These are phyloP conservation scores for Jimgerdemannia lactiflua DNA, from an alignment of 192 early-diverging fungal species.

Conservation along the genomic window DNA sequence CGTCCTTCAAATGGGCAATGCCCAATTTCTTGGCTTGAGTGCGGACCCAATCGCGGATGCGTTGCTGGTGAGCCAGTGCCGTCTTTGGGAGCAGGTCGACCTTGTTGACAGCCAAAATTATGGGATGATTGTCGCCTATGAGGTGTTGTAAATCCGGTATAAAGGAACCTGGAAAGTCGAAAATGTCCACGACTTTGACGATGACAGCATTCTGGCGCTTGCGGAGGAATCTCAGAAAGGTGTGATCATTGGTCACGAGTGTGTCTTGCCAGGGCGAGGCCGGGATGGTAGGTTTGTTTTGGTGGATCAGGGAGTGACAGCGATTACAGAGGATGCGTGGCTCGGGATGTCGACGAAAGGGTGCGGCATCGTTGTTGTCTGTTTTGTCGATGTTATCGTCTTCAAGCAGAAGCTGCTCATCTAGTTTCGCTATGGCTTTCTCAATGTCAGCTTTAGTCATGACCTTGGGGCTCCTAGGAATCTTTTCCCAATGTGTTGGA, in stretches of 20 bases:
- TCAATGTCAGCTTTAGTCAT: conserved; percentile 44
- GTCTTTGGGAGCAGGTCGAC: conserved; percentile 61
- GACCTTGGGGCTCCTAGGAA: conserved; percentile 8
- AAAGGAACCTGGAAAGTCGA: conserved; percentile 66
- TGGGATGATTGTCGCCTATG: conserved; percentile 40
- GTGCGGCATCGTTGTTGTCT: conserved; percentile 15
- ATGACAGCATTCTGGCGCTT: conserved; percentile 49
- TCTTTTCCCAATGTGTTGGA: background rate
- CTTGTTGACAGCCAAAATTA: conserved; percentile 73
- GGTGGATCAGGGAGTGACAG: conserved; percentile 59
- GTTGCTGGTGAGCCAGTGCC: conserved; percentile 38
- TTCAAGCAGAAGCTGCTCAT: conserved; percentile 33
- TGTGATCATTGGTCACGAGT: conserved; percentile 48
- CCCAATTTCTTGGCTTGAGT: conserved; percentile 39
- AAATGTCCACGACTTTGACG: conserved; percentile 61
- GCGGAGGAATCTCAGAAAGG: conserved; percentile 50
- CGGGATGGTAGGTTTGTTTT: conserved; percentile 32
- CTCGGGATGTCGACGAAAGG: background rate
- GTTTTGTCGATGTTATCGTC: conserved; percentile 4
- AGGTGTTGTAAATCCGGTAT: conserved; percentile 43
- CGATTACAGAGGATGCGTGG: conserved; percentile 57
- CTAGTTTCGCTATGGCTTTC: conserved; percentile 29
- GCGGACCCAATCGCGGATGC: conserved; percentile 50
- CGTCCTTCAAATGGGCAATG: conserved; percentile 18
- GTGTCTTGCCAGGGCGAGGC: conserved; percentile 9